Percentiles rank a stretch among this genome's conserved stretches.
These are phyloP conservation scores for Ulmus americana DNA, from an alignment of 331 rosid genomes.

Conservation along the genomic window DNA sequence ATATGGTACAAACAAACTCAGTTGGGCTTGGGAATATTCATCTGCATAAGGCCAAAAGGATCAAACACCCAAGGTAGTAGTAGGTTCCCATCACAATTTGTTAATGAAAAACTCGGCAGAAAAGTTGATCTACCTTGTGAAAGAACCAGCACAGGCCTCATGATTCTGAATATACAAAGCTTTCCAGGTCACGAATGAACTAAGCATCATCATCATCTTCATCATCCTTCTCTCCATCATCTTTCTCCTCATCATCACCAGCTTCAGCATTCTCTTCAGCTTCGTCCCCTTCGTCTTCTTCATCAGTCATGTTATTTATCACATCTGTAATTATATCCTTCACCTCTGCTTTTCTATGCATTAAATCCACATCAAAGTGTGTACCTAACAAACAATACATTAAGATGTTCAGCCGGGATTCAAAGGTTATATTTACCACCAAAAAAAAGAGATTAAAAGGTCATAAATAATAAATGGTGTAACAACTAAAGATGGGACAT, in stretches of 20 bases:
- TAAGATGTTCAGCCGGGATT: conserved; percentile 19
- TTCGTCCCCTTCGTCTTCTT: conserved; percentile 69
- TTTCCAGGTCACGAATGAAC: conserved; percentile 25
- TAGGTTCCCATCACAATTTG: conserved; percentile 33
- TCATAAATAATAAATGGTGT: neutral
- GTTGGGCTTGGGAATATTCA: conserved; percentile 31
- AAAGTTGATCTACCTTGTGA: conserved; percentile 28
- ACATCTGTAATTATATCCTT: conserved; percentile 90
- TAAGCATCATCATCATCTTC: conserved; percentile 34
- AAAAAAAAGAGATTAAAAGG: neutral
- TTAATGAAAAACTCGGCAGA: conserved; percentile 33
- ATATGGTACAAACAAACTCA: conserved; percentile 75
- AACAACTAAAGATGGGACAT: conserved; percentile 22
- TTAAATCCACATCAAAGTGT: conserved; percentile 75
- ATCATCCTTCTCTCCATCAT: conserved; percentile 24
- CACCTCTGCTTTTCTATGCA: conserved; percentile 96
- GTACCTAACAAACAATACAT: conserved; percentile 45
- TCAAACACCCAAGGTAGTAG: conserved; percentile 41
- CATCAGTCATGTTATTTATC: conserved; percentile 85
- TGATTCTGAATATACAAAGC: conserved; percentile 11
- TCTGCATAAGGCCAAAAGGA: conserved; percentile 26
- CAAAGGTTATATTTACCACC: neutral
- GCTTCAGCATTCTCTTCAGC: conserved; percentile 49
- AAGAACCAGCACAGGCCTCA: conserved; percentile 16
- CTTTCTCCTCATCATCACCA: conserved; percentile 44